Evolutionary conservation across 148 eudicot genomes (phyloP), one percentile per base, ranked within the genome.

Genomic region (Vaccinium macrocarpon): DNA sequence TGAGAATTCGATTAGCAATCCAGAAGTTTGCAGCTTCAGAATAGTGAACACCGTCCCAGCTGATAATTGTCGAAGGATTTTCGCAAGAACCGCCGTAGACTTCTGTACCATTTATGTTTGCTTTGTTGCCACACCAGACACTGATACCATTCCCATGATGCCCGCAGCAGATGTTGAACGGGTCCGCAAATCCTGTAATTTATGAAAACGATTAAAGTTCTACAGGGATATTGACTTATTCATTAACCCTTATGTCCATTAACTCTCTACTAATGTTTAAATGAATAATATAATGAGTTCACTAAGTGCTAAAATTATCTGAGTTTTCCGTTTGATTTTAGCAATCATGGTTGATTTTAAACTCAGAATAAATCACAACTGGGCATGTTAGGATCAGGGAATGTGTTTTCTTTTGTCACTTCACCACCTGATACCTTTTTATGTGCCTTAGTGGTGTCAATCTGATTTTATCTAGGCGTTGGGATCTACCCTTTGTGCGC

Each of bases 41-140:
- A 3, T 83, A 83, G 71, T 83, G 81, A n/a, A 83, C 81, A 38
- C 85, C 81, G 77, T 87, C 89, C 89, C 89, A 87, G 84, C 87
- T 87, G n/a, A 87, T 68, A 32, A 66, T 16, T 49, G 77, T 52
- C 8, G 70, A 71, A 7, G 87, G 89, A 42, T 82, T 21, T 6
- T 32, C 25, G 29, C 89, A 87, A 15, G 82, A 18, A 16, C 35
- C 82, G 15, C 82, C 83, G 1, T 21, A 55, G 8, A 84, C 35
- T 68, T 87, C 89, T 0, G 84, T 50, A 14, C 84, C 84, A 50
- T 87, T 79, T 74, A 82, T 38, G 12, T 6, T 78, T 10, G n/a
- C 57, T 8, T 57, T 82, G 13, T 7, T 35, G 4, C 89, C 87
- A 29, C 89, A 85, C 78, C 83, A 64, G 7, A 84, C 56, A 15